Evolutionary conservation across 1,139 yeast species (phyloP), one percentile per base, ranked within the genome.

Genomic region (Sugiyamaella paludigena): DNA sequence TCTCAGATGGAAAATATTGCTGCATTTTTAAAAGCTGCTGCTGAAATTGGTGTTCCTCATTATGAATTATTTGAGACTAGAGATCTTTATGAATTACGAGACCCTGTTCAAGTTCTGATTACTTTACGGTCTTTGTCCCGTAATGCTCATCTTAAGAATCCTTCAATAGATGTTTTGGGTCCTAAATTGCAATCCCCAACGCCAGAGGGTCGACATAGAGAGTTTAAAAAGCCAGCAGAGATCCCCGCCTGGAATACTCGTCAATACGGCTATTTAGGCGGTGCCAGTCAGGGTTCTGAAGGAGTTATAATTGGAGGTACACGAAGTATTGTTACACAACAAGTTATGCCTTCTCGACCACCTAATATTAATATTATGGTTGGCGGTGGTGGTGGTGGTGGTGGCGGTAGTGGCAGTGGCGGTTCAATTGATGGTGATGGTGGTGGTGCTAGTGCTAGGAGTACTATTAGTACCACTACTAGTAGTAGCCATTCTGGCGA

Each of bases 31-130:
- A 67, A 73, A 12, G 70, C 70, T 2, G 78, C 83, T 44, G 81
- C 87, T 48, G 76, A 80, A 53, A 70, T 83, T 40, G 92, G 94
- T 1, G 82, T 88, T 2, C 88, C 92, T 4, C 87, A 85, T 55
- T 91, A 87, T 62, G 96, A 88, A 63, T 70, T 85, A 42, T 88
- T 88, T 63, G 92, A 85, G 58, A 87, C 96, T 0, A 78, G 85
- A 7, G 96, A 88, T 62, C 71, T 88, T 51, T 87, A 71, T 58
- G 96, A 88, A 61, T 67, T 70, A 32, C 77, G 78, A 56, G 95
- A 88, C 64, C 89, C 92, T 0, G 83, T 86, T 44, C 91, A 84
- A 57, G 88, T 88, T 4, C 69, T 84, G 13, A 81, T 86, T 54
- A 79, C 94, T 0, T 70, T 88, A 40, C 81, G 86, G 61, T 80